Conservation (phyloP, 306 rosid genomes). For the Casuarina glauca region DNA sequence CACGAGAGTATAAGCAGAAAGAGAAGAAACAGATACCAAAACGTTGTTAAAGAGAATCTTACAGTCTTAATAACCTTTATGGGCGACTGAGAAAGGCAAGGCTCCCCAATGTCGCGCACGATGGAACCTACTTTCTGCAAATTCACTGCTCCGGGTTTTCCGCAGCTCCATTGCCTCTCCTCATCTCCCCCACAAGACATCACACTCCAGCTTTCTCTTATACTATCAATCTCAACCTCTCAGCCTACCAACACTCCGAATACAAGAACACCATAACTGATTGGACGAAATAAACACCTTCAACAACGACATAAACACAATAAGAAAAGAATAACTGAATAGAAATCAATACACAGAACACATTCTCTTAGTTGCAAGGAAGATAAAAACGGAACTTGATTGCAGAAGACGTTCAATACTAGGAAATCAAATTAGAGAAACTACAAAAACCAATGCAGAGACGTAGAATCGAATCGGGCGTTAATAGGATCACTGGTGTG, state of each 20-base stretch:
- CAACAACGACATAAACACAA: neutral
- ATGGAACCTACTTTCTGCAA: conserved; percentile 63
- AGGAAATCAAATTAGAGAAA: neutral
- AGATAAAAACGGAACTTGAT: neutral
- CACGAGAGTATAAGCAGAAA: neutral
- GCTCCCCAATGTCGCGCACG: conserved; percentile 76
- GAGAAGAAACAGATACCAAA: no score
- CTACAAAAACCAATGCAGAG: neutral
- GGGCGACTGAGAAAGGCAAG: conserved; percentile 74
- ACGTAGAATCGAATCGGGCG: conserved; percentile 3
- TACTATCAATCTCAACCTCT: neutral
- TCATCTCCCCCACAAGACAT: conserved; percentile 60
- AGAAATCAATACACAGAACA: neutral
- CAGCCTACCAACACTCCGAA: conserved; percentile 8
- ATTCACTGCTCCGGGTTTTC: conserved; percentile 58
- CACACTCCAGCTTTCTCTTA: conserved; percentile 20
- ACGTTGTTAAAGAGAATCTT: conserved; percentile 34
- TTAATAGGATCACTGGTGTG: conserved; percentile 16
- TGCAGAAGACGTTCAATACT: neutral
- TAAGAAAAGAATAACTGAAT: no score
- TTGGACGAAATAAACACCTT: neutral
- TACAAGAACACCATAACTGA: neutral
- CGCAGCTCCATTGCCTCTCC: conserved; percentile 69
- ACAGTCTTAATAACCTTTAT: conserved; percentile 70
- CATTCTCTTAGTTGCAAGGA: neutral